A percentile compares a stretch with the other conserved stretches of the same genome.
phyloP scores from a whole-genome alignment of 192 early-diverging fungal species.

The Coemansia sp. region DNA sequence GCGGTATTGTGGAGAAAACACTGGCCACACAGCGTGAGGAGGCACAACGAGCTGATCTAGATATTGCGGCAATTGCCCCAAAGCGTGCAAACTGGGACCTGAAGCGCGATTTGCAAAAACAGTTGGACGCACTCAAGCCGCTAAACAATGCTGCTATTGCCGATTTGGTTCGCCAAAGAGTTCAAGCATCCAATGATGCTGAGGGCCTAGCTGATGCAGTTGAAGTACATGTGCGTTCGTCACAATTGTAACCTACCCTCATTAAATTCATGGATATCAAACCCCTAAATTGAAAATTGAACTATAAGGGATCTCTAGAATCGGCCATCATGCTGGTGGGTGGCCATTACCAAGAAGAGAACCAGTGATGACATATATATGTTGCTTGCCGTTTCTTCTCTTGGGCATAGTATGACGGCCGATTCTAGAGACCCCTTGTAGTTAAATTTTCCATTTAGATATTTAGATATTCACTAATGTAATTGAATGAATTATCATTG shows the following conservation, averaged over 20 bases:
- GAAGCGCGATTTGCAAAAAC: conserved; percentile 82
- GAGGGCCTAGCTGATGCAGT: conserved; percentile 27
- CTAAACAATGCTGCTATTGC: conserved; percentile 72
- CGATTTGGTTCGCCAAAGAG: conserved; percentile 71
- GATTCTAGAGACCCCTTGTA: no score
- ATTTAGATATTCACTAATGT: no score
- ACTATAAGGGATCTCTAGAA: no score
- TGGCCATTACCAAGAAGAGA: no score
- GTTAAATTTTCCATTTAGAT: no score
- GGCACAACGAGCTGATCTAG: conserved; percentile 33
- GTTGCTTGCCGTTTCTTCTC: no score
- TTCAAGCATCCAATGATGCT: conserved; percentile 22
- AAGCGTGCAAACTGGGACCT: conserved; percentile 91
- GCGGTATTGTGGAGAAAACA: conserved; percentile 19
- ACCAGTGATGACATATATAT: no score
- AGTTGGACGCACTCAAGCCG: conserved; percentile 70
- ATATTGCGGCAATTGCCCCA: conserved; percentile 81
- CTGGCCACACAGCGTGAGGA: conserved; percentile 18
- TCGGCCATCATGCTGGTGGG: no score
- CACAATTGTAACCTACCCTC: background rate
- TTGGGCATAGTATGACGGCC: no score
- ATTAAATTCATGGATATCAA: no score
- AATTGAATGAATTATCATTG: background rate
- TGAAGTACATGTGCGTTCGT: conserved; percentile 11
- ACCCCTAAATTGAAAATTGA: no score